Evolutionary conservation across 257 asterid species (phyloP).

Genomic region (Pogostemon cablin): DNA sequence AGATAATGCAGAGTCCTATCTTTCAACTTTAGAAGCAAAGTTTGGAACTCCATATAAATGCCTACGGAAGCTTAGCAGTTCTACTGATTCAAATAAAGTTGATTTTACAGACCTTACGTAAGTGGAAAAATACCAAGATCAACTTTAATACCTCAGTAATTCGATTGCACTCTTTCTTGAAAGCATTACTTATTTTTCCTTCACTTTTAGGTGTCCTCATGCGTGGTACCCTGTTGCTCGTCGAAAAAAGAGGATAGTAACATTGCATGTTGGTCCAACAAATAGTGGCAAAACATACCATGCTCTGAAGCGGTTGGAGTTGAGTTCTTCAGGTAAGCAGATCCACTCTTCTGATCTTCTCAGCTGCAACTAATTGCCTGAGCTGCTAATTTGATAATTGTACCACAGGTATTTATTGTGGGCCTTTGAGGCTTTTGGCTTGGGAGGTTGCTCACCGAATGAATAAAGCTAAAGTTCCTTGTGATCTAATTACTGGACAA

Average conservation of each 20-base stretch:
- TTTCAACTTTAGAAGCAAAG: constrained; percentile 41
- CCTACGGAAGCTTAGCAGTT: constrained; percentile 56
- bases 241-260: constrained; percentile 62
- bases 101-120: constrained; percentile 96
- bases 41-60: constrained; percentile 40
- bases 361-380: constrained; percentile 18
- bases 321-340: constrained; percentile 71
- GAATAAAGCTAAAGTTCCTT: constrained; percentile 88
- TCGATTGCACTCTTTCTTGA: constrained; percentile 8
- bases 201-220: constrained; percentile 69
- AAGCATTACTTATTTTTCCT: constrained; percentile 5
- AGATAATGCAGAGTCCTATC: constrained; percentile 48
- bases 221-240: constrained; percentile 95
- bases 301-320: constrained; percentile 79
- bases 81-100: constrained; percentile 38
- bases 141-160: constrained; percentile 22
- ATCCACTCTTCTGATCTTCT: not conserved
- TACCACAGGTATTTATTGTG: constrained; percentile 82
- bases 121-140: constrained; percentile 33
- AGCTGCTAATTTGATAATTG: constrained; percentile 25
- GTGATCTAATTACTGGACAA: constrained; percentile 95
- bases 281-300: constrained; percentile 94
- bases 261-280: constrained; percentile 96
- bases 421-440: constrained; percentile 95
- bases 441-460: constrained; percentile 95